Conservation (phyloP, 2,329 filamentous ascomycete genomes). For the Pseudopyrenochaeta lycopersici region DNA sequence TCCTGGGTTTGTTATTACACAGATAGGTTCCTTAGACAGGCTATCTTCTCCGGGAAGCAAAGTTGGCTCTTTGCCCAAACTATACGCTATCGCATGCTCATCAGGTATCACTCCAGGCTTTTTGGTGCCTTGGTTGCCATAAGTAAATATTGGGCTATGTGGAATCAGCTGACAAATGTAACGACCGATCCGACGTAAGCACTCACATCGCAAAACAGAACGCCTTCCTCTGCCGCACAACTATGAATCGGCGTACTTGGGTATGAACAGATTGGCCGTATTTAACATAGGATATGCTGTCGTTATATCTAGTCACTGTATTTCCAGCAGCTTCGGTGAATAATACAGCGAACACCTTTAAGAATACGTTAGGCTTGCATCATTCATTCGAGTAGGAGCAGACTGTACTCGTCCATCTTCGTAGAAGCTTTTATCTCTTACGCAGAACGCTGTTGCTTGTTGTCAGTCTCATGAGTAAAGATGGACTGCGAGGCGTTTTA, state of each 20-base stretch:
- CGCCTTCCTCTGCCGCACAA: background rate
- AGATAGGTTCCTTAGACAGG: constrained; percentile 47
- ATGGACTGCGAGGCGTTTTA: too few species aligned
- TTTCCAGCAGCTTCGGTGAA: background rate
- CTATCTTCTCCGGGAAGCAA: constrained; percentile 35
- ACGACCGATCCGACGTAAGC: background rate
- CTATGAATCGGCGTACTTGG: constrained; percentile 1
- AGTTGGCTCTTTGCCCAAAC: constrained; percentile 11
- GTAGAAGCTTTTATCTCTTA: too few species aligned
- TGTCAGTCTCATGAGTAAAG: too few species aligned
- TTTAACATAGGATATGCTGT: background rate
- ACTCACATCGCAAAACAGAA: constrained; percentile 3
- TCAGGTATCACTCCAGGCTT: constrained; percentile 14
- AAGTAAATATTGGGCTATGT: constrained; percentile 17
- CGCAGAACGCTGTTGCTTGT: too few species aligned
- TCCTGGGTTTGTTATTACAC: constrained; percentile 26
- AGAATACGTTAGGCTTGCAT: too few species aligned
- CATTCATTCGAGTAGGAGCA: too few species aligned
- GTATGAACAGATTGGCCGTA: background rate
- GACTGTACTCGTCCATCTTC: too few species aligned
- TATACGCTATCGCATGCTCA: constrained; percentile 51
- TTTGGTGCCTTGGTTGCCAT: constrained; percentile 7
- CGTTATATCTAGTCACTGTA: background rate
- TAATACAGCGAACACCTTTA: background rate
- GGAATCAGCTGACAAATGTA: background rate